Evolutionary conservation across 2,329 filamentous ascomycete species (phyloP), one percentile per base, ranked within the genome.

Genomic region (Akanthomyces muscarius): DNA sequence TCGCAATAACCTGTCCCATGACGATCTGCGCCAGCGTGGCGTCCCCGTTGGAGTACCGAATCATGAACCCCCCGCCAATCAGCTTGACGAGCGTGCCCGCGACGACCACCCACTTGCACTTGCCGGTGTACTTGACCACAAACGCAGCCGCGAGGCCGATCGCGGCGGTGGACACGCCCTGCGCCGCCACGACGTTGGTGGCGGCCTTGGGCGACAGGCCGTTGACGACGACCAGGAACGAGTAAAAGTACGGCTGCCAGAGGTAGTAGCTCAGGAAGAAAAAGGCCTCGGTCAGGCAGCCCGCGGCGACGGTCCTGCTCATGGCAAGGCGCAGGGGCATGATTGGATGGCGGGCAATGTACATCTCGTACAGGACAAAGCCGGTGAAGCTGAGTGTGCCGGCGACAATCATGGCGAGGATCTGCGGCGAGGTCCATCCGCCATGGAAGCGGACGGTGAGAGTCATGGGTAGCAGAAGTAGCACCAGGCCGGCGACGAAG

Each of bases 51-150:
- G 84, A 82, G 66, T 82, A 86, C 18, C 74, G 73, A 36, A 77
- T 70, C 70, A 86, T 85, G n/a, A 85, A 73, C 11, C 78, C 76
- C 52, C 86, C 77, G 21, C 83, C 83, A 21, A 82, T 66, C 14
- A 82, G 74, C 69, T 86, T 86, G 61, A 87, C 36, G 25, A 61
- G 21, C 8, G 60, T 62, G n/a, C 60, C 60, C 18, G 42, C 16
- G 13, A 62, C 44, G 44, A 56, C n/a, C 28, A 62, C 25, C 60
- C 60, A 62, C 25, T 62, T 62, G 23, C 42, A 56, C 33, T 44
- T 28, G 30, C 60, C 60, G 4, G 52, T 56, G 16, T 23, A 48
- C 42, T 60, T 63, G 48, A 63, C 45, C 21, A 48, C 48, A 25
- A 61, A 18, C 2, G 56, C 55, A 16, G 42, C 55, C 3, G 33